Evolutionary conservation across 2,329 filamentous ascomycete genomes (phyloP), one percentile per base, ranked within the genome.

Genomic region (Fusarium sp.): DNA sequence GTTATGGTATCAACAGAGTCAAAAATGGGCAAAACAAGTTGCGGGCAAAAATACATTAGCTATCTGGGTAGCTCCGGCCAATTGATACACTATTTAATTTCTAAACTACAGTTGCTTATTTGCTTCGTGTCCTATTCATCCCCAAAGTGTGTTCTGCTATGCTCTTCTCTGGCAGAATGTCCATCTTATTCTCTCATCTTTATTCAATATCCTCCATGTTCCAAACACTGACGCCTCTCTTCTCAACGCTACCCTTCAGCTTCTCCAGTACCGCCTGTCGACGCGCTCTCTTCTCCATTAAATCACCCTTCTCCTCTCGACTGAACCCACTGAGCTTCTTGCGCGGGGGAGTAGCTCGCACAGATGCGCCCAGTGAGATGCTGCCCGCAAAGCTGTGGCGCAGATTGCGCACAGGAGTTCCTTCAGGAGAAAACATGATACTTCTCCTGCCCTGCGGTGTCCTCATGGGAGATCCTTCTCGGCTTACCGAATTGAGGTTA

Each of bases 261-360:
- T 86, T 87, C 33, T 79, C 79, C 28, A 88, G 78, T 10, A 89
- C 84, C 5, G 82, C 84, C 71, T 83, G 83, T 69, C 87, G 82
- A 64, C 81, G 84, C n/a, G 82, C 82, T 65, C 83, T 79, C 77
- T 85, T 87, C 60, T 83, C 81, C 77, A 84, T 88, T 57, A 91
- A 76, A 28, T 82, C 82, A 28, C 79, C 79, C 80, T 89, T 90
- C 75, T 91, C 89, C 53, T 85, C 83, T 33, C 82, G 80, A 60
- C 84, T 88, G 70, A 88, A 91, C 19, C 87, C 87, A 63, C 84
- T 89, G 58, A 91, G 72, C 81, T 89, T 91, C 81, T 87, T 90
- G 43, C 88, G 80, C 3, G 87, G 85, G 26, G 87, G 82, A 21
- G 85, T 85, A 13, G 76, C 73, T 65, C 75, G 75, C 19, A 62